These are phyloP conservation scores for Leucogyrophana mollusca DNA, from an alignment of 768 basidiomycete genomes.

Conservation along the genomic window DNA sequence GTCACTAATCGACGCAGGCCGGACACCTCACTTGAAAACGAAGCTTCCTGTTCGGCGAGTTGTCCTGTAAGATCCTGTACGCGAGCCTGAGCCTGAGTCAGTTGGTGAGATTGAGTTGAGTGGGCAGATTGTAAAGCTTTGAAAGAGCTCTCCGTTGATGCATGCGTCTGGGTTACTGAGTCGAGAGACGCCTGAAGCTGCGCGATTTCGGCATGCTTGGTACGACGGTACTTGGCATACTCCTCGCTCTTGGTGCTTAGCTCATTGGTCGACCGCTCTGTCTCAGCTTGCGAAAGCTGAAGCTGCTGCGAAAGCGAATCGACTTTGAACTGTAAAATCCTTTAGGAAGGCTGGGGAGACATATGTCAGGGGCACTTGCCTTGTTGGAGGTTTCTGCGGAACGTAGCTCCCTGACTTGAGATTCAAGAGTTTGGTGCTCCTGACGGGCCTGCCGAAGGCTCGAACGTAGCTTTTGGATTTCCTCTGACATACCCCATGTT, in stretches of 20 bases:
- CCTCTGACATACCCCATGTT: slow-evolving; percentile 43
- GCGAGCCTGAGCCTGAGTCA: slow-evolving; percentile 73
- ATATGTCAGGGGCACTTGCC: slow-evolving; percentile 36
- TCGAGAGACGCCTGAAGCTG: slow-evolving; percentile 79
- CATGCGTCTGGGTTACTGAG: slow-evolving; percentile 62
- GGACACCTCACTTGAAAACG: slow-evolving; percentile 75
- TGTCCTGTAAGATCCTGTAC: slow-evolving; percentile 75
- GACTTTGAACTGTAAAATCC: slow-evolving; percentile 78
- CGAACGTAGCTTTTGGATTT: slow-evolving; percentile 64
- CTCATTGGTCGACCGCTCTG: slow-evolving; percentile 67
- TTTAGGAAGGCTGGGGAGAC: slow-evolving; percentile 2
- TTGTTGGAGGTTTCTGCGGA: slow-evolving; percentile 77
- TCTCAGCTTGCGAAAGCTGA: slow-evolving; percentile 72
- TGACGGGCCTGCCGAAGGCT: slow-evolving; percentile 75
- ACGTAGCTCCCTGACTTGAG: slow-evolving; percentile 68
- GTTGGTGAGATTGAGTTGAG: slow-evolving; percentile 66
- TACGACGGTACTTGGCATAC: slow-evolving; percentile 77
- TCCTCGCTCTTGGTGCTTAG: slow-evolving; percentile 75
- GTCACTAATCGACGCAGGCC: slow-evolving; percentile 72
- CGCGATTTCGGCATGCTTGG: slow-evolving; percentile 76
- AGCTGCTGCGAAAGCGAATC: slow-evolving; percentile 84
- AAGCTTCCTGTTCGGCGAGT: slow-evolving; percentile 82
- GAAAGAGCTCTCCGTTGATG: slow-evolving; percentile 64
- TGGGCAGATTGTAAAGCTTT: slow-evolving; percentile 75
- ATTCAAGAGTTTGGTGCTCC: slow-evolving; percentile 67